phyloP scores from a whole-genome alignment of 495 filamentous ascomycete species.

The Glonium stellatum region DNA sequence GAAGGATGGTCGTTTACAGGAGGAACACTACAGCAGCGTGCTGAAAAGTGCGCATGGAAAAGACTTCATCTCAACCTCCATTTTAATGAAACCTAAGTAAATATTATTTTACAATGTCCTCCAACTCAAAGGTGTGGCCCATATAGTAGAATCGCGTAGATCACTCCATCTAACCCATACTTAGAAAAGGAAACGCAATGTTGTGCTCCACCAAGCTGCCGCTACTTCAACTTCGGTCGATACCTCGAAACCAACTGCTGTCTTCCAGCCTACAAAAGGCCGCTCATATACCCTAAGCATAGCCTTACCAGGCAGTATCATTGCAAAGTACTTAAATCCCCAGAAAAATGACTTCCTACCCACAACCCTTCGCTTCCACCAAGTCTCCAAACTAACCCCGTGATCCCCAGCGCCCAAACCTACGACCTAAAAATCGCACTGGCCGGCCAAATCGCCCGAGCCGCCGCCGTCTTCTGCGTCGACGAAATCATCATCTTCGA shows the following conservation, averaged over 20 bases:
- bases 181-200: slow-evolving; percentile 13
- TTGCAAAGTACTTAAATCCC: slow-evolving; percentile 44
- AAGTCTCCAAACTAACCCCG: neutral
- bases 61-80: neutral
- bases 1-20: no score
- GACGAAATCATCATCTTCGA: slow-evolving; percentile 73
- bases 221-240: slow-evolving; percentile 27
- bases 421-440: slow-evolving; percentile 59
- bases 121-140: neutral
- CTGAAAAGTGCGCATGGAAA: neutral
- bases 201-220: slow-evolving; percentile 11
- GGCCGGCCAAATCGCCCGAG: slow-evolving; percentile 63
- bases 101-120: neutral
- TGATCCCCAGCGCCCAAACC: slow-evolving; percentile 42
- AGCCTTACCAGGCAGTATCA: slow-evolving; percentile 53
- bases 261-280: slow-evolving; percentile 44
- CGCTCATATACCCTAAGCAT: slow-evolving; percentile 50
- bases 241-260: slow-evolving; percentile 52
- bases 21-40: neutral
- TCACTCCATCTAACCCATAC: neutral
- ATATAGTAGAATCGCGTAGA: neutral
- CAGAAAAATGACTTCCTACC: slow-evolving; percentile 1
- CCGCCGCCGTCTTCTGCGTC: slow-evolving; percentile 65
- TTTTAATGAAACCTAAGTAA: no score
- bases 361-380: neutral